Base-by-base conservation (phyloP, 2,329 filamentous ascomycete genomes). In the Penicillium sp. region DNA sequence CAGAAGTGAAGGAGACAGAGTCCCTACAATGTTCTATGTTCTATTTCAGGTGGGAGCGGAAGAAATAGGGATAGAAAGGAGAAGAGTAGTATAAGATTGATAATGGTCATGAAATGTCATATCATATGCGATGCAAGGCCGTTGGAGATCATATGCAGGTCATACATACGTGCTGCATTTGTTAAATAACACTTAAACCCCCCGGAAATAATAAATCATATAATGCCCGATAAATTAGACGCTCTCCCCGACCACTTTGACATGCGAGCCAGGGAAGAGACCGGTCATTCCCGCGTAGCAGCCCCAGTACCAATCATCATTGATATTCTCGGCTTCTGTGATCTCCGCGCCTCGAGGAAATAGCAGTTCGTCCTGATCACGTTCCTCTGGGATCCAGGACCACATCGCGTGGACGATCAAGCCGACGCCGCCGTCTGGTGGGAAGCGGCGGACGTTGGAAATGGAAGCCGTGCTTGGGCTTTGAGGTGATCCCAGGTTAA, bases 231-330 rank as follows among this genome's bases (percentile, higher is more conserved):
- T 15, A 60, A 13, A 23, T 51, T 67, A 76, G n/a, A 61, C 65
- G 55, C 77, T 67, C 59, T 78, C 76, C 48, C 69, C 70, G 8
- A 85, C 65, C 30, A 88, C 71, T 67, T 81, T 81, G 29, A 93
- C 91, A 82, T 94, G 94, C 7, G 87, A 85, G 7, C 89, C 88
- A 5, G 93, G 93, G 73, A 97, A 96, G 66, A 97, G 70, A 0
- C 92, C 93, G 69, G 87, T 88, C 26, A 79, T 81, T 0, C 92
- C 93, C 79, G 92, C 93, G 81, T 96, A 97, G 30, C 88, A 88
- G 0, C 94, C 94, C 79, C 90, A 90, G 71, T 86, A 93, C 93
- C 93, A 98, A 75, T 97, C 93, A 19, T 90, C 91, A 74, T 97
- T 97, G 52, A 96, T 87, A 75, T 95, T 91, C 74, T 94, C 90